Conservation (phyloP, 1,139 yeast species). For the Geotrichum siamense region DNA sequence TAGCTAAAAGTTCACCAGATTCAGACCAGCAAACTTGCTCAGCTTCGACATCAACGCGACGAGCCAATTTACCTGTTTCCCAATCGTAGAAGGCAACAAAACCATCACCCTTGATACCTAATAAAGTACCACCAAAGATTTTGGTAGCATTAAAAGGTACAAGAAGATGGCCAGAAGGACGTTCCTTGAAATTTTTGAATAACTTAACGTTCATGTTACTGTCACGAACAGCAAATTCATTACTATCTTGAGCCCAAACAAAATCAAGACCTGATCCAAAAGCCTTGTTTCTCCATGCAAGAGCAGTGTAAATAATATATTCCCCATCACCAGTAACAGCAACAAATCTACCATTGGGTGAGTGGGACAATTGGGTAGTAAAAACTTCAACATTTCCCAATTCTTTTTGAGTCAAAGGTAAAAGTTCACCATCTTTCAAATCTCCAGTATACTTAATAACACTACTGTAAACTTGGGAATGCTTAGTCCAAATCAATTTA, state of each 20-base stretch:
- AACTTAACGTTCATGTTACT: conserved; percentile 57
- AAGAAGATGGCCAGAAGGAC: conserved; percentile 51
- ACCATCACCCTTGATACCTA: conserved; percentile 65
- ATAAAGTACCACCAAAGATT: conserved; percentile 76
- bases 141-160: conserved; percentile 65
- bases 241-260: conserved; percentile 91
- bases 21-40: conserved; percentile 87
- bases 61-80: conserved; percentile 77
- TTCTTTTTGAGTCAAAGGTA: conserved; percentile 75
- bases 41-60: conserved; percentile 67
- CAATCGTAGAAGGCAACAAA: conserved; percentile 88
- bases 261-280: conserved; percentile 88
- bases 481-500: conserved; percentile 83
- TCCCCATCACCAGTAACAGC: conserved; percentile 98
- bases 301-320: conserved; percentile 88
- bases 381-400: conserved; percentile 87
- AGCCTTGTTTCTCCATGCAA: conserved; percentile 96
- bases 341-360: conserved; percentile 96
- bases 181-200: conserved; percentile 79
- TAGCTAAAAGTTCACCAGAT: conserved; percentile 80
- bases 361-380: conserved; percentile 80
- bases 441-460: conserved; percentile 60
- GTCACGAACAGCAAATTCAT: conserved; percentile 78
- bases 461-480: conserved; percentile 81
- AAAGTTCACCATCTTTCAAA: conserved; percentile 61